phyloP scores from a whole-genome alignment of 371 early-diverging fungal species.

The Fennellomyces sp. region DNA sequence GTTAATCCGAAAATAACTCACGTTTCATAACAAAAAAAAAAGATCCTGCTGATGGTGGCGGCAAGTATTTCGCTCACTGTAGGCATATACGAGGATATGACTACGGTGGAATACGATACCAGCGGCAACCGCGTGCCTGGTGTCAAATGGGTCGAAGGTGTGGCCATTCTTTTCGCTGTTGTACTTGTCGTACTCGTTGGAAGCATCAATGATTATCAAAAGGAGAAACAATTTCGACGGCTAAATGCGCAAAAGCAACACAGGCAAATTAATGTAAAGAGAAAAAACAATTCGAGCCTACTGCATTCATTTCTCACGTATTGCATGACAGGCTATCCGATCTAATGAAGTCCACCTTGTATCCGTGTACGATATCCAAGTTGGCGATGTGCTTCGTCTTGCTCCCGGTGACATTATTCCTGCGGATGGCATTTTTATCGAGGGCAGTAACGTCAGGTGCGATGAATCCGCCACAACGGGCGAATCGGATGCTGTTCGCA shows the following conservation, averaged over 20 bases:
- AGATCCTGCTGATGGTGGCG: slow-evolving; percentile 78
- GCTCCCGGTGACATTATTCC: slow-evolving; percentile 93
- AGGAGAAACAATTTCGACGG: slow-evolving; percentile 83
- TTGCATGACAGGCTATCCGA: slow-evolving; percentile 63
- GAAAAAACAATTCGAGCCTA: not conserved
- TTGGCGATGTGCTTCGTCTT: slow-evolving; percentile 87
- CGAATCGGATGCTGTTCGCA: slow-evolving; percentile 82
- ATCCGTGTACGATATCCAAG: slow-evolving; percentile 83
- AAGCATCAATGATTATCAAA: slow-evolving; percentile 84
- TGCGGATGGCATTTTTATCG: slow-evolving; percentile 86
- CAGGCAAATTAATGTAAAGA: slow-evolving; percentile 57
- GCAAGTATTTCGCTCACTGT: slow-evolving; percentile 84
- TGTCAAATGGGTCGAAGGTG: slow-evolving; percentile 78
- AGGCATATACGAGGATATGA: slow-evolving; percentile 87
- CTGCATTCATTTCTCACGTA: slow-evolving; percentile 11
- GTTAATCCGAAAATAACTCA: too few relatives aligned
- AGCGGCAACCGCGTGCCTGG: slow-evolving; percentile 41
- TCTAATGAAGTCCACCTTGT: slow-evolving; percentile 72
- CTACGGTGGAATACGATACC: slow-evolving; percentile 38
- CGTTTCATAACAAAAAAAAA: too few relatives aligned
- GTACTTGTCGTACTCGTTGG: slow-evolving; percentile 80
- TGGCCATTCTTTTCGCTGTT: slow-evolving; percentile 80
- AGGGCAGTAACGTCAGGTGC: slow-evolving; percentile 82
- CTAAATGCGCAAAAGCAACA: slow-evolving; percentile 85
- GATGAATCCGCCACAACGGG: slow-evolving; percentile 94